phyloP scores from a whole-genome alignment of 768 basidiomycete species.

The Termitomyces sp. region DNA sequence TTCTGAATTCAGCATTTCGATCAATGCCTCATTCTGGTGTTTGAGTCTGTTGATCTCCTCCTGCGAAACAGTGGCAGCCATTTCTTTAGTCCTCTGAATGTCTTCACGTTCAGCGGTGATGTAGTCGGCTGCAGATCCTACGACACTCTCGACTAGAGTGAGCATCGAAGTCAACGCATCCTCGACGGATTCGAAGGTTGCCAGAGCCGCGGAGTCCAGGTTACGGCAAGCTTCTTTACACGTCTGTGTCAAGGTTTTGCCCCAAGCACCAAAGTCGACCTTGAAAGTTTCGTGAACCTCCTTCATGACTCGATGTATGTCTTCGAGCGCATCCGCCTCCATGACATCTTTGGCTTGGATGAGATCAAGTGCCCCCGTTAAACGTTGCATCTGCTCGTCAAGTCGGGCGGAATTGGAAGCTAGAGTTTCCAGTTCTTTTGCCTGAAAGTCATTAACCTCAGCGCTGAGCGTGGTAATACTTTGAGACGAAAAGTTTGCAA shows the following conservation, averaged over 20 bases:
- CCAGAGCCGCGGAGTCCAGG: conserved; percentile 37
- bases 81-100: conserved; percentile 42
- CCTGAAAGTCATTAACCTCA: conserved; percentile 54
- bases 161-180: conserved; percentile 55
- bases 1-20: conserved; percentile 61
- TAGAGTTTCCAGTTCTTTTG: conserved; percentile 53
- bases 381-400: conserved; percentile 50
- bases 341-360: conserved; percentile 55
- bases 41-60: conserved; percentile 59
- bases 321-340: conserved; percentile 48
- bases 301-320: conserved; percentile 45
- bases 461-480: conserved; percentile 48
- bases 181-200: conserved; percentile 50
- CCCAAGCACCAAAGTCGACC: conserved; percentile 52
- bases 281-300: conserved; percentile 53
- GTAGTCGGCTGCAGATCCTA: conserved; percentile 55
- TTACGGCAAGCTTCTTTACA: conserved; percentile 46
- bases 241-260: conserved; percentile 42
- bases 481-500: conserved; percentile 54
- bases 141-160: conserved; percentile 55
- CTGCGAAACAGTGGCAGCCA: conserved; percentile 43
- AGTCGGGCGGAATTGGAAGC: conserved; percentile 48
- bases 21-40: conserved; percentile 67
- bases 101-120: conserved; percentile 51
- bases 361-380: conserved; percentile 46